Conservation (phyloP, 2,329 filamentous ascomycete species). For the Colletotrichum orchidophilum region DNA sequence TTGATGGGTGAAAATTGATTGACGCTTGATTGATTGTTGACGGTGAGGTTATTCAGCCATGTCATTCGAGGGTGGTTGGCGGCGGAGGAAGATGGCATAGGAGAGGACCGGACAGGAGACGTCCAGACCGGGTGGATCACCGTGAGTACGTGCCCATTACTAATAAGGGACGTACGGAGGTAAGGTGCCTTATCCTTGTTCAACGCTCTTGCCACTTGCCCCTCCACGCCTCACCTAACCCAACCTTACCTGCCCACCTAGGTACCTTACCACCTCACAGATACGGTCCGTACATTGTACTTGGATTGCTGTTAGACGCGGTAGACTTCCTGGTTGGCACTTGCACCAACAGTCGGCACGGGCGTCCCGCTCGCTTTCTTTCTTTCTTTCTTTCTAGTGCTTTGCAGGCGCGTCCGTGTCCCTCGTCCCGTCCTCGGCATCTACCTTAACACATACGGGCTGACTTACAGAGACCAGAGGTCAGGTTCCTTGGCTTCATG, state of each 20-base stretch:
- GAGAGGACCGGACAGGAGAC: not conserved
- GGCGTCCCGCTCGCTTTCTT: not conserved
- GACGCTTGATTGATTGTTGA: not conserved
- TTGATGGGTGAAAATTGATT: not conserved
- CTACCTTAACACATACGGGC: no score
- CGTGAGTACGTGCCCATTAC: not conserved
- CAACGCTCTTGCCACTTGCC: not conserved
- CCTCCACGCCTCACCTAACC: not conserved
- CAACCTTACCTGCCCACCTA: no score
- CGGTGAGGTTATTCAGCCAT: not conserved
- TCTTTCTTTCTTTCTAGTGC: not conserved
- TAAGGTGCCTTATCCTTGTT: no score
- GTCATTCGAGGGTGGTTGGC: not conserved
- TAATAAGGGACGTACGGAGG: not conserved
- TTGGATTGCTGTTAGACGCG: constrained; percentile 2
- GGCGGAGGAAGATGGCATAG: not conserved
- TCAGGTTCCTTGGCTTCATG: not conserved
- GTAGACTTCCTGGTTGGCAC: not conserved
- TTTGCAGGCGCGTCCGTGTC: not conserved
- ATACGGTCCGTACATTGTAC: no score
- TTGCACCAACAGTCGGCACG: not conserved
- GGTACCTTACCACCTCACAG: not conserved
- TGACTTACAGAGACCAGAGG: no score
- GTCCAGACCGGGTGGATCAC: not conserved
- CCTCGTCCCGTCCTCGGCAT: not conserved